These are phyloP conservation scores for Sphaerobolus stellatus DNA, from an alignment of 1,284 basidiomycete genomes.

Conservation along the genomic window DNA sequence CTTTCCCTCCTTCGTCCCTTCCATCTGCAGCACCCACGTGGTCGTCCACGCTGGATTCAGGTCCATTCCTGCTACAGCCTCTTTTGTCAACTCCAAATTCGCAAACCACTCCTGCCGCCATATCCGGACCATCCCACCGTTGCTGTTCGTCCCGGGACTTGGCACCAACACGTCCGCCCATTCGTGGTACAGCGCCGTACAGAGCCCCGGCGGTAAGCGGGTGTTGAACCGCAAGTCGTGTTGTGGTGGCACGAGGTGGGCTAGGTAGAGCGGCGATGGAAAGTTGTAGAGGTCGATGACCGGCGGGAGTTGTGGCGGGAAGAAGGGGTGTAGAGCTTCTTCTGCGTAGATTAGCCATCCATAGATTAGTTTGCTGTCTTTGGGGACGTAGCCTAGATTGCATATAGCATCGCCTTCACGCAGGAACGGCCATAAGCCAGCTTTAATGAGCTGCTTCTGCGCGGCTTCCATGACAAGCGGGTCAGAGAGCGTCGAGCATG, in stretches of 20 bases:
- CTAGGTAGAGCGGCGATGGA: slow-evolving; percentile 71
- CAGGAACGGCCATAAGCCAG: slow-evolving; percentile 67
- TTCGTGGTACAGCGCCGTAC: no score
- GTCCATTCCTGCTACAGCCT: slow-evolving; percentile 29
- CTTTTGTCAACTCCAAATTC: slow-evolving; percentile 42
- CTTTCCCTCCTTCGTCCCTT: slow-evolving; percentile 68
- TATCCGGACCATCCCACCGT: slow-evolving; percentile 53
- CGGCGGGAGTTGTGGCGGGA: slow-evolving; percentile 50
- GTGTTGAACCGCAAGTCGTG: slow-evolving; percentile 45
- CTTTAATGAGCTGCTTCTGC: slow-evolving; percentile 60
- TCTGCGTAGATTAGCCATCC: slow-evolving; percentile 73
- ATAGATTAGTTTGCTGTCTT: slow-evolving; percentile 17
- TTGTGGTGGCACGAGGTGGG: slow-evolving; percentile 56
- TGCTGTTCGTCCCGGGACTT: slow-evolving; percentile 56
- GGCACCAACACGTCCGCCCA: no score
- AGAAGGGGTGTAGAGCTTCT: slow-evolving; percentile 53
- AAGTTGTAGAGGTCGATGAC: slow-evolving; percentile 48
- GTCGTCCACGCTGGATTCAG: no score
- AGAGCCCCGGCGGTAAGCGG: no score
- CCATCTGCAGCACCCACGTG: slow-evolving; percentile 73
- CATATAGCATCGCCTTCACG: slow-evolving; percentile 73
- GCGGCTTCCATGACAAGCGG: slow-evolving; percentile 50
- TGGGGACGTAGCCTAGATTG: slow-evolving; percentile 71
- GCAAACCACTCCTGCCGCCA: slow-evolving; percentile 64
- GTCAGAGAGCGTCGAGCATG: slow-evolving; percentile 55